Evolutionary conservation across 306 rosid genomes (phyloP).

Genomic region (Benincasa hispida): DNA sequence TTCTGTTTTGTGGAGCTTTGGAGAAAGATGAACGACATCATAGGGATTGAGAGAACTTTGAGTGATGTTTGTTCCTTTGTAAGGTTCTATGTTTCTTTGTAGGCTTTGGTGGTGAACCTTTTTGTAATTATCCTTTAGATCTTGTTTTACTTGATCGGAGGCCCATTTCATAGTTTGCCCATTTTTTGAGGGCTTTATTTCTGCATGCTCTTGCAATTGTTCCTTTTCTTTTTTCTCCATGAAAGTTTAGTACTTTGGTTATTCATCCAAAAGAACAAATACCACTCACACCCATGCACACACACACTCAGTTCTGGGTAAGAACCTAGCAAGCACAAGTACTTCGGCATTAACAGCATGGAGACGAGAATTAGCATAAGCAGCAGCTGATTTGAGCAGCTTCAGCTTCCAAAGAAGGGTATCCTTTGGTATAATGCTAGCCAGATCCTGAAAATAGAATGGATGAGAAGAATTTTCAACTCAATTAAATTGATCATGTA

Average conservation of each 20-base stretch:
- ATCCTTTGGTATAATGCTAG: constrained; percentile 57
- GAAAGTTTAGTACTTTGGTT: background rate
- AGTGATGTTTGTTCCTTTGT: background rate
- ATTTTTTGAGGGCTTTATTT: background rate
- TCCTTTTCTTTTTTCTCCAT: background rate
- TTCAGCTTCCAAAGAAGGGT: constrained; percentile 90
- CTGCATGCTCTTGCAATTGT: background rate
- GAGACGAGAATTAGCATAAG: constrained; percentile 84
- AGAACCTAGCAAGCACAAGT: constrained; percentile 81
- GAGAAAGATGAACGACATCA: background rate
- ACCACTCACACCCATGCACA: background rate
- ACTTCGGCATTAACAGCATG: constrained; percentile 96
- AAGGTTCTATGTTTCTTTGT: background rate
- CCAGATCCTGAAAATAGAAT: constrained; percentile 40
- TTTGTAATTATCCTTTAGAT: background rate
- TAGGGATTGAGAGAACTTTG: background rate
- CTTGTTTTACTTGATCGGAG: background rate
- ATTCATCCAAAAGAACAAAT: background rate
- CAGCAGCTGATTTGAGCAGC: constrained; percentile 82
- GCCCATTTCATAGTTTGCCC: background rate
- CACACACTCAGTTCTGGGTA: constrained; percentile 7
- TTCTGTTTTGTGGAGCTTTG: background rate
- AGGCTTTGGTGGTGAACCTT: background rate
- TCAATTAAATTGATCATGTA: background rate
- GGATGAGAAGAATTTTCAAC: background rate